These are phyloP conservation scores for Fusarium coicis DNA, from an alignment of 2,329 filamentous ascomycete genomes.

Conservation along the genomic window DNA sequence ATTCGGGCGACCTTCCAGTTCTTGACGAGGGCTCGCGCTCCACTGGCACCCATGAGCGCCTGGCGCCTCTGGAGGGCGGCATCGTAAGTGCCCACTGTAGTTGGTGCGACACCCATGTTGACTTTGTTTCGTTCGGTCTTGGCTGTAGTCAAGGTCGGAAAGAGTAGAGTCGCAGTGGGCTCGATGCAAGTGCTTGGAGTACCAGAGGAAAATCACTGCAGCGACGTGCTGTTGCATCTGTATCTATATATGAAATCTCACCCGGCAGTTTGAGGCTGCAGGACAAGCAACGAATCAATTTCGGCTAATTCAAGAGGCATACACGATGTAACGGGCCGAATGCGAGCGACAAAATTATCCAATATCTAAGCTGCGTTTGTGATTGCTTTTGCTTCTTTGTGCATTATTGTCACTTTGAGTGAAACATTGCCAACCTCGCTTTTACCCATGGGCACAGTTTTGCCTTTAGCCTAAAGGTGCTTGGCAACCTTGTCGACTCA, in stretches of 20 bases:
- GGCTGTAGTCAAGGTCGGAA: background rate
- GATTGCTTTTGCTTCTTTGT: background rate
- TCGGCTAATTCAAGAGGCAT: slow-evolving; percentile 11
- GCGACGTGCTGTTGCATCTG: background rate
- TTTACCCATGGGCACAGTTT: slow-evolving; percentile 3
- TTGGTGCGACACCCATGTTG: slow-evolving; percentile 22
- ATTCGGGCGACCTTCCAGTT: slow-evolving; percentile 71
- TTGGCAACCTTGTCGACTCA: background rate
- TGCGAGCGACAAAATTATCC: background rate
- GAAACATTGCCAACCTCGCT: background rate
- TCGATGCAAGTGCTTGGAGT: background rate
- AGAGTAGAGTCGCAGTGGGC: background rate
- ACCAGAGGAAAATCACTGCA: background rate
- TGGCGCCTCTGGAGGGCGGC: slow-evolving; percentile 63
- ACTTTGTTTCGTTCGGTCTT: background rate
- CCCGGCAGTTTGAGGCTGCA: background rate
- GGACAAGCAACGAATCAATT: background rate
- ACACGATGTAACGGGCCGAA: background rate
- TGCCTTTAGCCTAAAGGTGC: slow-evolving; percentile 17
- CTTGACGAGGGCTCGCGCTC: slow-evolving; percentile 64
- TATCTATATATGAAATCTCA: slow-evolving; percentile 4
- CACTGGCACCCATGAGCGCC: slow-evolving; percentile 64
- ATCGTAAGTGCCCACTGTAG: slow-evolving; percentile 54
- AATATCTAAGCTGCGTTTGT: background rate
- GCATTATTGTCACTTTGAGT: background rate